Conservation (phyloP, 805 yeast genomes). For the Hanseniaspora pseudoguilliermondii region DNA sequence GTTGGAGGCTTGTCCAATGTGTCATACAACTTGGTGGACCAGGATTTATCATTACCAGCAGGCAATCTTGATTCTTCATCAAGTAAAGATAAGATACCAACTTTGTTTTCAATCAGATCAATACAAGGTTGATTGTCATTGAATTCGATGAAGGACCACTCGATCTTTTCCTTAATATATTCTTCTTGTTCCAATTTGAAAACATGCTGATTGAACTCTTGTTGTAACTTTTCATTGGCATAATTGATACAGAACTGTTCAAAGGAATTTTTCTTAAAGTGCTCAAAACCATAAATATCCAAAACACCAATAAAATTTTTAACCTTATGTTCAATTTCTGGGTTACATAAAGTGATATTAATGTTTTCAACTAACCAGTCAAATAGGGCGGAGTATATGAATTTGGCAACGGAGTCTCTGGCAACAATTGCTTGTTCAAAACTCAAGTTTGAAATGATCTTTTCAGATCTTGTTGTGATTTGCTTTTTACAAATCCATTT, state of each 20-base stretch:
- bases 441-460: constrained; percentile 70
- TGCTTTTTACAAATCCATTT: constrained; percentile 91
- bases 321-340: constrained; percentile 46
- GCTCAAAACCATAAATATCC: constrained; percentile 96
- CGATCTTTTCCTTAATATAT: constrained; percentile 79
- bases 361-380: constrained; percentile 89
- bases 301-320: constrained; percentile 83
- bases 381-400: constrained; percentile 78
- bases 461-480: constrained; percentile 83
- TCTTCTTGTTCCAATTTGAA: constrained; percentile 95
- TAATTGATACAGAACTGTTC: constrained; percentile 96
- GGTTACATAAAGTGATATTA: constrained; percentile 69
- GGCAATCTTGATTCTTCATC: constrained; percentile 95
- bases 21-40: constrained; percentile 82
- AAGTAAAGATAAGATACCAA: constrained; percentile 75
- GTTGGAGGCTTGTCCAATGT: constrained; percentile 69
- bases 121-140: constrained; percentile 96
- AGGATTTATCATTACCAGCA: constrained; percentile 81
- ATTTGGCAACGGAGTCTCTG: constrained; percentile 93
- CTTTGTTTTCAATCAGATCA: constrained; percentile 72
- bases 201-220: constrained; percentile 93
- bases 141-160: constrained; percentile 93
- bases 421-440: constrained; percentile 80
- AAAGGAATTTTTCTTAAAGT: constrained; percentile 83
- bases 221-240: constrained; percentile 93